These are phyloP conservation scores for Blastobotrys raffinosifermentans DNA, from an alignment of 1,139 yeast species.

Conservation along the genomic window DNA sequence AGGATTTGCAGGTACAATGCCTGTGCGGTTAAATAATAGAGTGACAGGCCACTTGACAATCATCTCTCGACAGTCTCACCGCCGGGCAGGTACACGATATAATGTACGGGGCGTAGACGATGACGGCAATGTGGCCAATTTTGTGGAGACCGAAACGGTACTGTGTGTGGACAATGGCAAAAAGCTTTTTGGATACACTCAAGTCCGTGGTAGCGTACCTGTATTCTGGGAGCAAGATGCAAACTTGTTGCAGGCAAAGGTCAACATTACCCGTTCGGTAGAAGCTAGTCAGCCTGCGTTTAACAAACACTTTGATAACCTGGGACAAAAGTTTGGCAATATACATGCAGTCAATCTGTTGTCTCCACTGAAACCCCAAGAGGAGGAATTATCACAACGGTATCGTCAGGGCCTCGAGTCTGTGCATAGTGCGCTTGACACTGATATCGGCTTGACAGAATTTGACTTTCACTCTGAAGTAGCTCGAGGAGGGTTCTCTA, in stretches of 20 bases:
- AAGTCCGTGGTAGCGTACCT: conserved; percentile 92
- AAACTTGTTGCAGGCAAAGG: conserved; percentile 67
- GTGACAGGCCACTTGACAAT: conserved; percentile 53
- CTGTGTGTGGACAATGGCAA: conserved; percentile 46
- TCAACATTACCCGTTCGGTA: conserved; percentile 75
- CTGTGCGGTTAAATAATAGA: not conserved
- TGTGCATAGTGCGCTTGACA: conserved; percentile 13
- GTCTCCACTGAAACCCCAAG: conserved; percentile 65
- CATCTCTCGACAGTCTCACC: conserved; percentile 90
- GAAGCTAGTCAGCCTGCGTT: conserved; percentile 94
- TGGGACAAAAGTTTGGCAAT: conserved; percentile 73
- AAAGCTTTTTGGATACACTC: conserved; percentile 71
- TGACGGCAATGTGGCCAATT: conserved; percentile 91
- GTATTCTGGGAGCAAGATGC: conserved; percentile 98
- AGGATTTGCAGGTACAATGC: conserved; percentile 79
- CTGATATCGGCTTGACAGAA: conserved; percentile 48
- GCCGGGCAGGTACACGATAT: conserved; percentile 91
- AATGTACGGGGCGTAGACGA: conserved; percentile 95
- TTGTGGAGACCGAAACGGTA: conserved; percentile 89
- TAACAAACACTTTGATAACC: conserved; percentile 66
- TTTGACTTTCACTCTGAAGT: conserved; percentile 96
- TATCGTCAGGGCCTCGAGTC: conserved; percentile 51
- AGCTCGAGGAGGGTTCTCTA: conserved; percentile 78
- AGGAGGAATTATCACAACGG: conserved; percentile 63
- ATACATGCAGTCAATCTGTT: conserved; percentile 81